phyloP scores from a whole-genome alignment of 2,329 filamentous ascomycete species.

The Fusarium continuum region DNA sequence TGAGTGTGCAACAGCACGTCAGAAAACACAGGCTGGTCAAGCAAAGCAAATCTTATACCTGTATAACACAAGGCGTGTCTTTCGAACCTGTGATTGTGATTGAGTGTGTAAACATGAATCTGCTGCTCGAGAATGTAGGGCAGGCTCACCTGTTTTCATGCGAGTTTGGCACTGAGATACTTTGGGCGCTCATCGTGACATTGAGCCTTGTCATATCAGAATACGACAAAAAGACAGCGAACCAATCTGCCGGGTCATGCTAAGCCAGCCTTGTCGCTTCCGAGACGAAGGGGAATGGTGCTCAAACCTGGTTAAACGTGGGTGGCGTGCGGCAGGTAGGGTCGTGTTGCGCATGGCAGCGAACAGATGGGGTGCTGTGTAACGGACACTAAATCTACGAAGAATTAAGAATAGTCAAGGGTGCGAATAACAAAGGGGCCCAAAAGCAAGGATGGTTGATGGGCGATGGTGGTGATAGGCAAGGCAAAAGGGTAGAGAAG shows the following conservation, averaged over 20 bases:
- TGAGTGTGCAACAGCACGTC: not conserved
- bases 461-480: slow-evolving; percentile 24
- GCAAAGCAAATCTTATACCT: not conserved
- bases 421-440: slow-evolving; percentile 33
- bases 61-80: not conserved
- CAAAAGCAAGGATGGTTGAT: slow-evolving; percentile 24
- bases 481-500: slow-evolving; percentile 25
- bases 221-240: slow-evolving; percentile 4
- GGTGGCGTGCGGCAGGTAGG: slow-evolving; percentile 33
- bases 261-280: slow-evolving; percentile 19
- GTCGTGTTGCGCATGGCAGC: slow-evolving; percentile 31
- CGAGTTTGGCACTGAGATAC: too few relatives aligned
- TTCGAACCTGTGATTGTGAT: not conserved
- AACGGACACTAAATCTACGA: slow-evolving; percentile 37
- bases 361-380: slow-evolving; percentile 27
- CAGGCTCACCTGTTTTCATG: too few relatives aligned
- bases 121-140: too few relatives aligned
- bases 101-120: too few relatives aligned
- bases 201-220: not conserved
- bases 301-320: slow-evolving; percentile 26
- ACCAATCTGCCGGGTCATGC: slow-evolving; percentile 23
- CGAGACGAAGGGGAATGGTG: slow-evolving; percentile 19
- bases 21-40: not conserved
- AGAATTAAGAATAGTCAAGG: slow-evolving; percentile 25
- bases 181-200: too few relatives aligned